Base-by-base conservation (phyloP, 192 early-diverging fungal genomes). In the Thamnidium elegans region DNA sequence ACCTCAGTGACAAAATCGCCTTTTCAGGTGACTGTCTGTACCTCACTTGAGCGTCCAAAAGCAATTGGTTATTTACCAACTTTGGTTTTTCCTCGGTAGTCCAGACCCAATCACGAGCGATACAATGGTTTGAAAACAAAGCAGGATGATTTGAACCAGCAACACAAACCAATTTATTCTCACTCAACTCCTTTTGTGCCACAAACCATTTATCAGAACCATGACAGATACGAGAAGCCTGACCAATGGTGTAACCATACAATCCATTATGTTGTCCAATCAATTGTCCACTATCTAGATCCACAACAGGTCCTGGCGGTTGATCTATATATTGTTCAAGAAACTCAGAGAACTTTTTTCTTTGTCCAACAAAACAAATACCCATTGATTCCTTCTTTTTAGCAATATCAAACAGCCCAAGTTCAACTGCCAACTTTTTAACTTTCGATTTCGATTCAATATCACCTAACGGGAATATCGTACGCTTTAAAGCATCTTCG, bases 301-400 rank as follows among this genome's bases (percentile, higher is more conserved):
- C 67, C 3, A 76, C 63, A 14, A 66, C 70, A 19, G 54, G 66
- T 14, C 74, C 74, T 0, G 51, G 61, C 17, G 66, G 62, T 23
- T 67, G 69, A 55, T 74, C 66, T 45, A 66, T 70, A 48, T 68
- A 69, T 51, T 75, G 17, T 20, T 56, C 62, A 13, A 64, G 59
- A 63, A 98, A 96, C 15, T 86, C 81, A 5, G 87, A 81, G 75
- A 94, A 98, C 26, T 73, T 70, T 1, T 78, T 78, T 2, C 87
- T 81, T 65, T 94, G 87, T 6, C 94, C 94, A 3, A 98, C 86
- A 83, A 98, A 96, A 60, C 96, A 98, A 17, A 98, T 93, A 0
- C 96, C 96, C 92, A 95, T 95, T 68, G 91, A 94, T 70, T 98
- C 96, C 52, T 75, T 78, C 72, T 92, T 90, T 36, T 76, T 77